A percentile compares a stretch with the other conserved stretches of the same genome.
Conservation (phyloP, 768 basidiomycete species). For the Boletellus sp. region DNA sequence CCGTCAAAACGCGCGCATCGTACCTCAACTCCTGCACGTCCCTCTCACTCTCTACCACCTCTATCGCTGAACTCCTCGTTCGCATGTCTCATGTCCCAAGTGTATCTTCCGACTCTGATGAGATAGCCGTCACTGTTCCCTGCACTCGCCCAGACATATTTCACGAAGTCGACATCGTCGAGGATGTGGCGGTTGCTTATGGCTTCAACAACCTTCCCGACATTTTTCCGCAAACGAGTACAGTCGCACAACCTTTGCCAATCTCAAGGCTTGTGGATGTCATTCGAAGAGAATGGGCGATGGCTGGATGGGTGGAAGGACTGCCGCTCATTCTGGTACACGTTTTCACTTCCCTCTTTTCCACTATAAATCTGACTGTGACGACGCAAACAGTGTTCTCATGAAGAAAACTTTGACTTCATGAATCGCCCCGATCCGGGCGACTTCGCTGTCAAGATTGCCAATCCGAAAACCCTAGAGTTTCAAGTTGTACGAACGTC, state of each 20-base stretch:
- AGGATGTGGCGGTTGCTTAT: constrained; percentile 96
- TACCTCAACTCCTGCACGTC: constrained; percentile 97
- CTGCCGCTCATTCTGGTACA: constrained; percentile 87
- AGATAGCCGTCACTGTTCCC: constrained; percentile 74
- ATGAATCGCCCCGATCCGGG: constrained; percentile 85
- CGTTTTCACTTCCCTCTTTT: neutral
- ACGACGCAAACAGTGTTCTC: constrained; percentile 70
- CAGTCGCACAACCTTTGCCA: constrained; percentile 87
- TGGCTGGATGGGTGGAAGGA: constrained; percentile 95
- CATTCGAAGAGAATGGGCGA: constrained; percentile 85
- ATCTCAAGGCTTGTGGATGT: constrained; percentile 90
- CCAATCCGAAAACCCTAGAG: constrained; percentile 96
- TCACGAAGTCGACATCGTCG: constrained; percentile 98
- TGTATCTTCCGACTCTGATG: constrained; percentile 52
- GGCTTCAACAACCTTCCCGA: constrained; percentile 96
- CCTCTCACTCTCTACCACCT: constrained; percentile 59
- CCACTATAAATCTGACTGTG: constrained; percentile 1
- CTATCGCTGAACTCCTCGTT: constrained; percentile 69
- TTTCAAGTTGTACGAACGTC: constrained; percentile 98
- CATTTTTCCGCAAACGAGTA: constrained; percentile 89
- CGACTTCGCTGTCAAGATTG: constrained; percentile 80
- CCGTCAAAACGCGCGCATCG: constrained; percentile 72
- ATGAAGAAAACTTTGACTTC: constrained; percentile 96
- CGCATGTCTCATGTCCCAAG: constrained; percentile 75
- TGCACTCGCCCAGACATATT: constrained; percentile 97